These are phyloP conservation scores for Barnettozyma vustinii DNA, from an alignment of 805 yeast species.

Conservation along the genomic window DNA sequence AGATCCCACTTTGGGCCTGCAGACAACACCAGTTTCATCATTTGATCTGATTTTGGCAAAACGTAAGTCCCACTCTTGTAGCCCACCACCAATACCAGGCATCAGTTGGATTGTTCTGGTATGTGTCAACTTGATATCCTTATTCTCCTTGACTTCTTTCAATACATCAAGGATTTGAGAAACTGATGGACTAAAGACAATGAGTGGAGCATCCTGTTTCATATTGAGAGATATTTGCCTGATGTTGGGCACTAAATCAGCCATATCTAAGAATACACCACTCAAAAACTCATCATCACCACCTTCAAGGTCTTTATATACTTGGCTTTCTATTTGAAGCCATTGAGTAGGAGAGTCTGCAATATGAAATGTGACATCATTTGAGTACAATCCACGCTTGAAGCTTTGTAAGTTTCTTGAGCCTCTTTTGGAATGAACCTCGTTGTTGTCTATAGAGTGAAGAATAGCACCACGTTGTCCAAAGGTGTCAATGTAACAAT, in stretches of 20 bases:
- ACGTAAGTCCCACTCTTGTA: conserved; percentile 48
- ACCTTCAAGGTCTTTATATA: conserved; percentile 22
- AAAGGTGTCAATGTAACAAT: conserved; percentile 28
- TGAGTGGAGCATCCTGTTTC: conserved; percentile 37
- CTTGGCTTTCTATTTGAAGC: conserved; percentile 26
- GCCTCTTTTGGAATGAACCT: conserved; percentile 38
- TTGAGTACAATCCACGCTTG: conserved; percentile 36
- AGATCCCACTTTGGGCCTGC: conserved; percentile 46
- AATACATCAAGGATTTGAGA: conserved; percentile 41
- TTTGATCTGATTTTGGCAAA: conserved; percentile 34
- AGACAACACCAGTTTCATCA: conserved; percentile 37
- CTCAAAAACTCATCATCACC: conserved; percentile 28
- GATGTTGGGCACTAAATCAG: conserved; percentile 35
- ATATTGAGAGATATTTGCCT: conserved; percentile 29
- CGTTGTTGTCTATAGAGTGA: conserved; percentile 39
- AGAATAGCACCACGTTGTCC: conserved; percentile 38
- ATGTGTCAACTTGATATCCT: conserved; percentile 31
- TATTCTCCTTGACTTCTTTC: conserved; percentile 25
- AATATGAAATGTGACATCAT: conserved; percentile 42
- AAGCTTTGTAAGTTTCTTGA: conserved; percentile 34
- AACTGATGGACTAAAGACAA: conserved; percentile 44
- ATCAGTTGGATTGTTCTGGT: conserved; percentile 36
- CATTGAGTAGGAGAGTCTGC: conserved; percentile 37
- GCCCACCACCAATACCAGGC: conserved; percentile 47
- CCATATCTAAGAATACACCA: conserved; percentile 45